Base-by-base conservation (phyloP, 805 yeast genomes). In the Nakazawaea ernobii region DNA sequence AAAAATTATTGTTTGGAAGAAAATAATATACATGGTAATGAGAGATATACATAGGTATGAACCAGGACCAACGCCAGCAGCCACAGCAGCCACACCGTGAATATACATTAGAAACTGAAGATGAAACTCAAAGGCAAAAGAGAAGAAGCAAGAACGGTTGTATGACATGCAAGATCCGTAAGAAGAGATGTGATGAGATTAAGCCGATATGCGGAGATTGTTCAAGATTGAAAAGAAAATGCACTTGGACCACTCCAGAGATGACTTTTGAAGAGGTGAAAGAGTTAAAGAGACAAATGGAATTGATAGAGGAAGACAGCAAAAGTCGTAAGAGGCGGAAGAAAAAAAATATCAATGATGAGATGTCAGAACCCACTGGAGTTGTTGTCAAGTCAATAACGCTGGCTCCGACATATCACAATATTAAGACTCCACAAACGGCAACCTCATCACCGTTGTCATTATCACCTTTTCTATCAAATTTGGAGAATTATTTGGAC, bases 141-240 rank as follows among this genome's bases (percentile, higher is more conserved):
- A 68, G 61, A 53, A 60, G 77, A 52, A 75, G 86, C 1, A 74
- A 67, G 53, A 69, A 68, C n/a, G 88, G 89, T 0, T 83, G 90
- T 59, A 61, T 82, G 35, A 82, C 86, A 0, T 83, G 90, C 61
- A 83, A 82, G 56, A 68, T 77, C 33, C 64, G 89, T 38, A 82
- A 82, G 69, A 80, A 79, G 56, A 68, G 79, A 53, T 78, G 84
- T 56, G 73, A 76, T 52, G 81, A 77, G 53, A 51, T 49, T 7
- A 66, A 65, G 48, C 84, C 84, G 1, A 55, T 63, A 1, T 78
- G 84, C 56, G 67, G 74, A 1, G 81, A 73, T 53, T 78, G 84
- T 52, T 14, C 28, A 9, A 57, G 82, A 35, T 60, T 78, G 37
- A 56, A 63, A 8, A 70, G 77, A 52, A 63, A 68, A 41, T 78